Evolutionary conservation across 2,329 filamentous ascomycete species (phyloP), one percentile per base, ranked within the genome.

Genomic region (Gremmenia infestans): DNA sequence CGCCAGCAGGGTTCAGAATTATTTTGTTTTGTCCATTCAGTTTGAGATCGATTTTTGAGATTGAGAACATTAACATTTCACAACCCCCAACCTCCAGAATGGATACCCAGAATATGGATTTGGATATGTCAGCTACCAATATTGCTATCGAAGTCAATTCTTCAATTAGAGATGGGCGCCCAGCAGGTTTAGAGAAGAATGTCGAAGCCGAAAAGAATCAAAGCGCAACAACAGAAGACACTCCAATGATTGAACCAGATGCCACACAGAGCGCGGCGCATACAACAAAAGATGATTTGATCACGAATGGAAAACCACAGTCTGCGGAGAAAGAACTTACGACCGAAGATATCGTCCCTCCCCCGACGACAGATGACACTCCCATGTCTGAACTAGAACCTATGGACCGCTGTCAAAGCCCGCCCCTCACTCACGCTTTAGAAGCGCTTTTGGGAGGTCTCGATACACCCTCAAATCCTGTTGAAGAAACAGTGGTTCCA

Each of bases 381-480:
- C 42, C 42, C n/a, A 45, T 45, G n/a, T 45, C 22, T 7, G 50
- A 40, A 45, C 17, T 23, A 23, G 50, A 50, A 42, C 35, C 45
- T 23, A 43, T 22, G 36, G 49, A 57, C 12, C 22, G 19, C 4
- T 40, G 52, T 32, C 35, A 35, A 40, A 60, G 49, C 42, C 61
- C 57, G 17, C 61, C 58, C 23, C 55, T 68, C 17, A 67, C 65
- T 1, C 60, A 64, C 60, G 66, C 59, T 32, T 57, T 68, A 14
- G 66, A 68, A 50, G 65, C 63, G 23, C 60, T 68, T 19, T 51
- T 67, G n/a, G 65, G 65, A 15, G 60, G 63, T 14, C 58, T 66
- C 9, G 58, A 60, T 12, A 15, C 5, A 3, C 48, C 59, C n/a
- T 40, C 54, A n/a, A n/a, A 43, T 17, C 19, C 46, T 35, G 35